Evolutionary conservation across 768 basidiomycete species (phyloP), one percentile per base, ranked within the genome.

Genomic region (Podaxis mareebaensis): DNA sequence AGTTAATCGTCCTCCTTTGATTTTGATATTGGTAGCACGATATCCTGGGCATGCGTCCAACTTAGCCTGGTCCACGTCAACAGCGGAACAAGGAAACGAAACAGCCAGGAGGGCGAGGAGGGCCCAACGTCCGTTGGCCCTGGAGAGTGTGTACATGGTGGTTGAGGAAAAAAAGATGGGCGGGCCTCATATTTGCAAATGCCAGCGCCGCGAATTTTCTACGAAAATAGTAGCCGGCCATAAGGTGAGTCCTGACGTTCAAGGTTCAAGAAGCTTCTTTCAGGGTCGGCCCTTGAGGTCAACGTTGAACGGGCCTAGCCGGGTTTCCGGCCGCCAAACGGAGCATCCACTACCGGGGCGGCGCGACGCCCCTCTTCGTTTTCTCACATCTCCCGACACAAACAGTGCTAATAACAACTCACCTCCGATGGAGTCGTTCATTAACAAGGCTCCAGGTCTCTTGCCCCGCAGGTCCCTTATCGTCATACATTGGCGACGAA

Each of bases 31-130:
- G 2, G 71, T 74, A 10, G 81, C 83, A 7, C 75, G 77, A 72
- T 90, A 89, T 15, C 88, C 87, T 0, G 86, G 80, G 69, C 87
- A 90, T 0, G 81, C 79, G 67, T 87, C 85, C 40, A 87, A 78
- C 6, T 76, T 69, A 15, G 67, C 65, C 4, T 79, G 76, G 60
- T 77, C 72, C 28, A 75, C 72, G 36, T 63, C 61, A 3, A 69
- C 61, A n/a, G 67, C 69, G 53, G 10, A 55, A 7, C 15, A 56
- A 46, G 44, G 40, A 10, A 61, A 7, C 12, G 42, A 30, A 11
- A 7, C 28, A 6, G 20, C 28, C 24, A 15, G 57, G 24, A 63
- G 54, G 20, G 54, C 46, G 20, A 63, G 46, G 33, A 63, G 6
- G 13, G 36, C 44, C 61, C 61, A 57, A 40, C 15, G 33, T 40